These are phyloP conservation scores for Paecilomyces fulvus DNA, from an alignment of 2,329 filamentous ascomycete species.

Conservation along the genomic window DNA sequence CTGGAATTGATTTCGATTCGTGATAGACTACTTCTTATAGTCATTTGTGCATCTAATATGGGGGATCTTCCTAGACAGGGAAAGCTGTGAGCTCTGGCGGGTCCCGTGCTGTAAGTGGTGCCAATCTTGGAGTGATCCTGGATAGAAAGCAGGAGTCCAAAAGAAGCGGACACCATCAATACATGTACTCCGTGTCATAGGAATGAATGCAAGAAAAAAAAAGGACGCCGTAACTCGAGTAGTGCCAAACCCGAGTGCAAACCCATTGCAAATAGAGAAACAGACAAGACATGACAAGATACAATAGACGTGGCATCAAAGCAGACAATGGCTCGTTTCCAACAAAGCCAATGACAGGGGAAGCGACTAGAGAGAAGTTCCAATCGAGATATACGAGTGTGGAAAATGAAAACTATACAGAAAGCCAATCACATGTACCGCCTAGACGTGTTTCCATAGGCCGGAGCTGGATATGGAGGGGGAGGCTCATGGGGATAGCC, in stretches of 20 bases:
- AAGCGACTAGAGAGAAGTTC: background rate
- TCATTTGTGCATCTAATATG: background rate
- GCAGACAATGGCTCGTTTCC: background rate
- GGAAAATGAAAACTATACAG: background rate
- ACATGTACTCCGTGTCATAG: background rate
- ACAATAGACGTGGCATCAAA: background rate
- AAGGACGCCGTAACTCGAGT: background rate
- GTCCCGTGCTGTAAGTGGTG: background rate
- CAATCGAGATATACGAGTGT: background rate
- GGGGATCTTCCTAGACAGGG: background rate
- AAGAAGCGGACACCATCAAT: background rate
- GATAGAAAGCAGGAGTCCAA: background rate
- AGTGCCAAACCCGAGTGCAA: background rate
- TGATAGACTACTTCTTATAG: background rate
- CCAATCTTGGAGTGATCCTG: background rate
- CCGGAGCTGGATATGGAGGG: conserved; percentile 3
- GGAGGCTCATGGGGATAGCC: background rate
- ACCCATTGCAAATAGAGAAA: background rate
- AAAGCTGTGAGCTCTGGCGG: background rate
- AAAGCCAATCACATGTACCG: background rate
- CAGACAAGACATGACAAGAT: background rate
- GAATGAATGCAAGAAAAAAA: conserved; percentile 1
- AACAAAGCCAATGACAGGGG: background rate
- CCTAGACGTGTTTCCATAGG: background rate
- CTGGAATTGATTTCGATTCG: background rate